Conservation (phyloP, 2,329 filamentous ascomycete species). For the Bipolaris gigantea region DNA sequence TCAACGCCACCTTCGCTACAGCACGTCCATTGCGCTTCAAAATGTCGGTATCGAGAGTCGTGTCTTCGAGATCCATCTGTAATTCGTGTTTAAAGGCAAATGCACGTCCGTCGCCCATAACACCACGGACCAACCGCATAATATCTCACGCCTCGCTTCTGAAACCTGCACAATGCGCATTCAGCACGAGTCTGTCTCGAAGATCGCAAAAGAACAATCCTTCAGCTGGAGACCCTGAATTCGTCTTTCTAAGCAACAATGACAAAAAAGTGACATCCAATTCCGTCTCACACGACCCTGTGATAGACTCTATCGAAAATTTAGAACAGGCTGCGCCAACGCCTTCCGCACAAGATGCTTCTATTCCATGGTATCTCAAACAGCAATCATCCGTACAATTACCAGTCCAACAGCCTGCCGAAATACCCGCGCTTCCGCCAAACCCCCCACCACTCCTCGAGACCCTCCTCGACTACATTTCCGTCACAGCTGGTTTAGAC, state of each 20-base stretch:
- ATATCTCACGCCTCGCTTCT: conserved; percentile 8
- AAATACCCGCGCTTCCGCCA: conserved; percentile 65
- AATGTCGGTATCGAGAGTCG: conserved; percentile 31
- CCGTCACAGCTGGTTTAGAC: conserved; percentile 83
- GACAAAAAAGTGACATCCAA: background rate
- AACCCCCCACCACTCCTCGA: conserved; percentile 71
- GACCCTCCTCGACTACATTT: conserved; percentile 74
- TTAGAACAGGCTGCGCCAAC: conserved; percentile 8
- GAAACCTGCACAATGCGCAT: conserved; percentile 18
- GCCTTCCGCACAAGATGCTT: conserved; percentile 10
- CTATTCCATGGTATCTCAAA: conserved; percentile 77
- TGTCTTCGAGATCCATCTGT: conserved; percentile 29
- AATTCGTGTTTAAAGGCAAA: conserved; percentile 23
- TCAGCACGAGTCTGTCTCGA: conserved; percentile 23
- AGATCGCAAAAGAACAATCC: conserved; percentile 19
- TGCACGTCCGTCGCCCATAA: conserved; percentile 5
- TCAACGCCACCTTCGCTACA: background rate
- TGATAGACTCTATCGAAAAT: background rate
- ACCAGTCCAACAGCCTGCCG: conserved; percentile 54
- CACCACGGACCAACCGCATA: conserved; percentile 7
- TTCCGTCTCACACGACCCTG: background rate
- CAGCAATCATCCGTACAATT: conserved; percentile 51
- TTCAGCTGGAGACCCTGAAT: conserved; percentile 16
- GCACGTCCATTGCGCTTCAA: conserved; percentile 1
- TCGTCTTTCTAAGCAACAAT: conserved; percentile 12